A percentile compares a stretch with the other conserved stretches of the same genome.
Conservation (phyloP, 495 filamentous ascomycete genomes). For the Penicillium herquei region DNA sequence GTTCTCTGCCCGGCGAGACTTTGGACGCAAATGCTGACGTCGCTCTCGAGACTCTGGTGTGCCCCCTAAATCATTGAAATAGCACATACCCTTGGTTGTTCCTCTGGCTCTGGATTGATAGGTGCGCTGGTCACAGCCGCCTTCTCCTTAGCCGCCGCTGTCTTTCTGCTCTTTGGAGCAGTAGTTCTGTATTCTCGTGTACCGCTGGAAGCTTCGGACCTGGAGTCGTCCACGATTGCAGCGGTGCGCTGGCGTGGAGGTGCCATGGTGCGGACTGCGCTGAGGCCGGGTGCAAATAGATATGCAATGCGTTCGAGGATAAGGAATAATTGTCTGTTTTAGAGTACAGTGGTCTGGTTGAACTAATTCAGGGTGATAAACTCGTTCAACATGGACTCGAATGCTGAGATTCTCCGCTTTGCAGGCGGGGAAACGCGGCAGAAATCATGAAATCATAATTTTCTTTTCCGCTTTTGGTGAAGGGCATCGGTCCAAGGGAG, state of each 20-base stretch:
- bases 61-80: slow-evolving; percentile 1
- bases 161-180: slow-evolving; percentile 35
- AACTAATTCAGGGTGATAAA: not conserved
- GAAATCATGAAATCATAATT: slow-evolving; percentile 30
- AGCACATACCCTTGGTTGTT: slow-evolving; percentile 35
- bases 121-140: slow-evolving; percentile 39
- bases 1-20: no score
- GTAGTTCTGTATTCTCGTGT: slow-evolving; percentile 44
- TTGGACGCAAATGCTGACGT: no score
- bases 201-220: slow-evolving; percentile 54
- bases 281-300: not conserved
- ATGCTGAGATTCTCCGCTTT: slow-evolving; percentile 25
- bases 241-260: slow-evolving; percentile 47
- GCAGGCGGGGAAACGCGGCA: slow-evolving; percentile 38
- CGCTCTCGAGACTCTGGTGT: not conserved
- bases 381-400: slow-evolving; percentile 11
- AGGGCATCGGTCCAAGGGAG: slow-evolving; percentile 11
- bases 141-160: slow-evolving; percentile 29
- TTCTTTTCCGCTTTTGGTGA: slow-evolving; percentile 13
- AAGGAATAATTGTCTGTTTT: not conserved
- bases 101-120: slow-evolving; percentile 20
- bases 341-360: not conserved
- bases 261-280: slow-evolving; percentile 32
- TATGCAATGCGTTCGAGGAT: not conserved
- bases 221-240: slow-evolving; percentile 49